Evolutionary conservation across 1,284 basidiomycete species (phyloP), one percentile per base, ranked within the genome.

Genomic region (Ceraceosorus guamensis): DNA sequence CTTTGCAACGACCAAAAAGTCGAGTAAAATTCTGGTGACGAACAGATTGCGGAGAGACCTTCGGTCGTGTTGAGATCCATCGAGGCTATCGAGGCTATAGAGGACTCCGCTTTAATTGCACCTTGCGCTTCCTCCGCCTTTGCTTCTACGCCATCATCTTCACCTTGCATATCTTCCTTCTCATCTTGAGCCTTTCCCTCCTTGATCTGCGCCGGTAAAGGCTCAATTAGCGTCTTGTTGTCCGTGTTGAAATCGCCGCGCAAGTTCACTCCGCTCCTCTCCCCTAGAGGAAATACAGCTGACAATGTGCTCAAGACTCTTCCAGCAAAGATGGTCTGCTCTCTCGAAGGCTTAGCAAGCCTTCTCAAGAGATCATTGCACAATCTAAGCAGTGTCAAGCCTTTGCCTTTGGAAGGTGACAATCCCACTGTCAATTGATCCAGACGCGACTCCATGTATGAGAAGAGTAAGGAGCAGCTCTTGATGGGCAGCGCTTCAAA

Each of bases 211-310:
- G 32, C 37, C 37, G 48, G 32, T 14, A 43, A 14, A 10, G 43
- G 44, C 46, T 77, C 71, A 33, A 61, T 63, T 5, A 56, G 53
- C 2, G 70, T 76, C 10, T 66, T 65, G 79, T 56, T 89, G 82
- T 10, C 89, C 83, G 77, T 86, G 86, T 78, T 77, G 61, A 78
- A 79, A 33, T 89, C 88, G 56, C 91, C 91, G 44, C 88, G 80
- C 61, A 92, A 76, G 75, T 93, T 93, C 47, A 93, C 89, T 39
- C 90, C 89, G 73, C 88, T 91, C 48, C 89, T 80, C 75, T 93
- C 90, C 2, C 87, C 87, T 7, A 93, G 77, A 4, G 89, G 88
- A 70, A 91, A 92, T 1, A 90, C 88, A 0, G 82, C 83, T 60
- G 87, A 88, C 48, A 93, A 78, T 73, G 91, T 88, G 1, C 87